A percentile compares a stretch with the other conserved stretches of the same genome.
Evolutionary conservation across 129 eudicot genomes (phyloP).

Genomic region (Flaveria bidentis): DNA sequence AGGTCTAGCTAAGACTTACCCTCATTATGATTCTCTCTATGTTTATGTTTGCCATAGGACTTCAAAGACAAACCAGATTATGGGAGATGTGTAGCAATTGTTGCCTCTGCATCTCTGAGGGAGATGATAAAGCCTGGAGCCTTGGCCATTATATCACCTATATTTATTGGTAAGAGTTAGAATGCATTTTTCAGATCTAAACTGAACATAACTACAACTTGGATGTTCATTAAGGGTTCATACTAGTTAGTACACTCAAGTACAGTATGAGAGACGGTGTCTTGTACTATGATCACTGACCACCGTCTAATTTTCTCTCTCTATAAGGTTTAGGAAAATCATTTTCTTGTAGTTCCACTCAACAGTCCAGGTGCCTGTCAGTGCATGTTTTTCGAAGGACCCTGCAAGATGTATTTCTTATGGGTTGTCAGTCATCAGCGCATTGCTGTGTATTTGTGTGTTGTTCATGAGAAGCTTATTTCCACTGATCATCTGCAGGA

Average conservation of each 20-base stretch:
- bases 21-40: not conserved
- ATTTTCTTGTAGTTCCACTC: no score
- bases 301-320: no score
- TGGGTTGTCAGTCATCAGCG: not conserved
- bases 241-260: no score
- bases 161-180: conserved; percentile 51
- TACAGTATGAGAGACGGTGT: no score
- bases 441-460: not conserved
- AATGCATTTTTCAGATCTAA: no score
- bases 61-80: conserved; percentile 97
- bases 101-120: conserved; percentile 94
- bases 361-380: no score
- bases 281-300: no score
- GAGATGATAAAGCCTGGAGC: conserved; percentile 99
- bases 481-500: conserved; percentile 9
- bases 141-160: conserved; percentile 87
- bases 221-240: no score
- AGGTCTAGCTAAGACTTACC: not conserved
- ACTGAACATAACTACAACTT: no score
- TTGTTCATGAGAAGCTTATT: not conserved
- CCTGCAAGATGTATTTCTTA: not conserved
- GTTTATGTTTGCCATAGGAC: conserved; percentile 47
- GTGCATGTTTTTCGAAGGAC: no score
- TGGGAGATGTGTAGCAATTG: conserved; percentile 92
- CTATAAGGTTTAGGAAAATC: no score